Conservation (phyloP, 345 rosid genomes). For the Gossypium thurberi region DNA sequence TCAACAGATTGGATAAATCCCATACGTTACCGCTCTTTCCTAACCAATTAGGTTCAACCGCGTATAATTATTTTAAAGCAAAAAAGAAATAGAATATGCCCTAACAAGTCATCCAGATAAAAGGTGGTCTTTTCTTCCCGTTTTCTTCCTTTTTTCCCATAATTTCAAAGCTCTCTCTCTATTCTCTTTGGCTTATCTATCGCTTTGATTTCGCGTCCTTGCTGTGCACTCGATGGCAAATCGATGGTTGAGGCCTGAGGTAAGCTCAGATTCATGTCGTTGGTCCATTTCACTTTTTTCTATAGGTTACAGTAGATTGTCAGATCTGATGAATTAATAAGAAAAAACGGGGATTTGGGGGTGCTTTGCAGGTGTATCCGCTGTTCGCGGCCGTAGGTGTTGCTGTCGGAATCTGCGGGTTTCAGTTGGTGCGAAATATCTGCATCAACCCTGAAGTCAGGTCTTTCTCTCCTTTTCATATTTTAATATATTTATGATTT, state of each 20-base stretch:
- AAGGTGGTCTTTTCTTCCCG: neutral
- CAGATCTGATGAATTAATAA: constrained; percentile 17
- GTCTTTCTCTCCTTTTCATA: constrained; percentile 20
- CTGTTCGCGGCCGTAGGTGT: constrained; percentile 82
- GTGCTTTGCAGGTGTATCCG: constrained; percentile 62
- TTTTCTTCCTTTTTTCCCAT: constrained; percentile 1
- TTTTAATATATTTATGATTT: neutral
- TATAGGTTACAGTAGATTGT: neutral
- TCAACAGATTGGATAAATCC: neutral
- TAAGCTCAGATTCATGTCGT: constrained; percentile 15
- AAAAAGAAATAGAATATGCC: neutral
- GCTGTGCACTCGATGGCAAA: constrained; percentile 37
- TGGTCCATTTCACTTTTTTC: neutral
- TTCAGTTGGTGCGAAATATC: constrained; percentile 72
- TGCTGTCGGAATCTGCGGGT: constrained; percentile 88
- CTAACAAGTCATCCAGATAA: neutral
- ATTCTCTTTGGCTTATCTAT: neutral
- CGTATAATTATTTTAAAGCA: neutral
- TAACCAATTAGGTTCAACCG: constrained; percentile 6
- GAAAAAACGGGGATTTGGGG: neutral
- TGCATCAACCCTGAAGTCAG: constrained; percentile 97
- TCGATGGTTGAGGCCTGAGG: constrained; percentile 86
- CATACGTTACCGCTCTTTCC: neutral
- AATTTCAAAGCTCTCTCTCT: neutral
- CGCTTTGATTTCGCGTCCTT: neutral